Evolutionary conservation across 495 filamentous ascomycete species (phyloP).

Genomic region (Parachaetomium inaequale): DNA sequence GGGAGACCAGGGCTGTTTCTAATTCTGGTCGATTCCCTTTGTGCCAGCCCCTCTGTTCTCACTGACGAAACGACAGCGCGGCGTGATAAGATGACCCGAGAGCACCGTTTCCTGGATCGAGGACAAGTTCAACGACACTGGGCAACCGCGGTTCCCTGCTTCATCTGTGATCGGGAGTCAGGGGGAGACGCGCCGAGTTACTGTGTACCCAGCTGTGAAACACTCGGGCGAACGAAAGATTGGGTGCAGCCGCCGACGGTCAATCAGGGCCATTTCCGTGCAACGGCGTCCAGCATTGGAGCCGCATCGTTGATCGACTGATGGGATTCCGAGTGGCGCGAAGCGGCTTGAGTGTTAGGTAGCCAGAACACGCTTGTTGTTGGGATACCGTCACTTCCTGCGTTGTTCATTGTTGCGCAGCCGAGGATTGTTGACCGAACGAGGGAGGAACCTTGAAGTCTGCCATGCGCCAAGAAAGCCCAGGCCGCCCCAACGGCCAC

Average conservation of each 20-base stretch:
- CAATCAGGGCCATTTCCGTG: background rate
- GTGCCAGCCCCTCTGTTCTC: no score
- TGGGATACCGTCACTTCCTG: no score
- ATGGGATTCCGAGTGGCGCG: no score
- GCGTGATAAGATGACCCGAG: no score
- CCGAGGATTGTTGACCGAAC: background rate
- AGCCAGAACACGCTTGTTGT: no score
- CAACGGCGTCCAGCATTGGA: background rate
- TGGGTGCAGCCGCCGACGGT: background rate
- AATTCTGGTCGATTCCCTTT: no score
- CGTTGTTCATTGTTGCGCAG: background rate
- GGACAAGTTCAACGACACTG: no score
- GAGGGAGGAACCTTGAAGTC: no score
- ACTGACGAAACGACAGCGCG: no score
- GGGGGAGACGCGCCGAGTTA: background rate
- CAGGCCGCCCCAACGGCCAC: background rate
- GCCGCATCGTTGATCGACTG: conserved; percentile 1
- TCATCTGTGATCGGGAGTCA: background rate
- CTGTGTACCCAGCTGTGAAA: background rate
- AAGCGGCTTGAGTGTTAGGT: no score
- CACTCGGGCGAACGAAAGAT: background rate
- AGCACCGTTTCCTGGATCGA: background rate
- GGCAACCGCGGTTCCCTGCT: background rate
- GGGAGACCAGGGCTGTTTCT: no score
- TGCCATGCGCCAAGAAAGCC: conserved; percentile 12